Evolutionary conservation across 257 asterid genomes (phyloP), one percentile per base, ranked within the genome.

Genomic region (Nicotiana otophora): DNA sequence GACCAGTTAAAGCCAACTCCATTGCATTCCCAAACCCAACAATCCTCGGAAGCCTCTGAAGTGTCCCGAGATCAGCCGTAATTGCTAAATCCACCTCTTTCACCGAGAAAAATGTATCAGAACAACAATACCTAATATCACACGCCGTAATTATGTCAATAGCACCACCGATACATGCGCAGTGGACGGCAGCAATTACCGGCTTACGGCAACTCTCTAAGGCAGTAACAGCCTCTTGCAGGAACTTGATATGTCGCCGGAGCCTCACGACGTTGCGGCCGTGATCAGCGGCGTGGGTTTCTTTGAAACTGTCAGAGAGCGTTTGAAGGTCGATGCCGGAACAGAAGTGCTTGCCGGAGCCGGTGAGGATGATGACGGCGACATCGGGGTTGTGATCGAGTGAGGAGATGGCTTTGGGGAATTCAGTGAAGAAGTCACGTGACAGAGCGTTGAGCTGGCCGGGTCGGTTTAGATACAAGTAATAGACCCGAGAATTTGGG

Each of bases 121-220:
- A 86, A 31, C 93, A 84, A 23, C 93, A 91, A 55, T 83, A 92
- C 91, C 99, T 89, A 53, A 93, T 42, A 81, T 96, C 99, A 84
- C 98, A 96, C 64, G 97, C 98, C 30, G 95, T 89, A 9, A 94
- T 88, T 19, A 93, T 11, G 70, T 95, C 99, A 61, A 94, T 76
- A 3, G 93, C 98, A 76, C 94, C 99, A 19, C 99, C 99, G 26
- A 96, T 31, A 87, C 99, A 96, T 12, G 91, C 98, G 2, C 99
- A 98, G 53, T 96, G 98, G 5, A 96, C 85, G 10, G 91, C 88
- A 1, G 93, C 97, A 5, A 96, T 87, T 16, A 96, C 98, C 3
- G 98, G 99, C 89, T 96, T 96, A 85, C 98, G 87, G 84, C 96
- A 93, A 85, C 90, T 90, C 89, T 96, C 98, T 48, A 93, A 83